Conservation (phyloP, 1,284 basidiomycete species). For the Apiotrichum veenhuisii region DNA sequence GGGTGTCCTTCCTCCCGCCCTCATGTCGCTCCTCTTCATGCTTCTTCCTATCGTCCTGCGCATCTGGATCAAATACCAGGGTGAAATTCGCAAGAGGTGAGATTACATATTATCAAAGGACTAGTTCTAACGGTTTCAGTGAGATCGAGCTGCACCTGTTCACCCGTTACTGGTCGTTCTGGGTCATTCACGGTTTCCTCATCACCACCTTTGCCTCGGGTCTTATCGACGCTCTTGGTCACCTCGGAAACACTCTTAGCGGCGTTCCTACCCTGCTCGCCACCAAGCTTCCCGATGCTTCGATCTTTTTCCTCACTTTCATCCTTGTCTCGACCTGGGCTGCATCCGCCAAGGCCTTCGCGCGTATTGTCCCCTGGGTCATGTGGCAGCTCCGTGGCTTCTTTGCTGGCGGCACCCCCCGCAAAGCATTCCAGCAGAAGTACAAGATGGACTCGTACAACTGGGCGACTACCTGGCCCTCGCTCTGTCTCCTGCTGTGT, state of each 20-base stretch:
- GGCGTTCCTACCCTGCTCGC: slow-evolving; percentile 67
- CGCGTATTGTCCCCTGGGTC: slow-evolving; percentile 69
- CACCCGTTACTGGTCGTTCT: slow-evolving; percentile 88
- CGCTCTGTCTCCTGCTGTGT: slow-evolving; percentile 40
- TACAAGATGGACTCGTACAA: slow-evolving; percentile 38
- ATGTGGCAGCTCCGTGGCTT: slow-evolving; percentile 82
- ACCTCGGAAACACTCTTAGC: slow-evolving; percentile 61
- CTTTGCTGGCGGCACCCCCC: slow-evolving; percentile 84
- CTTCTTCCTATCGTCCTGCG: slow-evolving; percentile 79
- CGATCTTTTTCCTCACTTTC: slow-evolving; percentile 91
- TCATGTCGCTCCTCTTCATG: slow-evolving; percentile 86
- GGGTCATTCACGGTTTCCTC: slow-evolving; percentile 85
- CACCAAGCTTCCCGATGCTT: slow-evolving; percentile 71
- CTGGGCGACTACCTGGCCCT: slow-evolving; percentile 44
- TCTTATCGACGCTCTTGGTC: slow-evolving; percentile 64
- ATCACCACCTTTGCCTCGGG: slow-evolving; percentile 79
- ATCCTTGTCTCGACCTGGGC: slow-evolving; percentile 56
- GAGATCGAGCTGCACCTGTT: slow-evolving; percentile 86
- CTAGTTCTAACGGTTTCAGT: slow-evolving; percentile 28
- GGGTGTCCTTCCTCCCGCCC: slow-evolving; percentile 80
- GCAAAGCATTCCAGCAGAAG: slow-evolving; percentile 51
- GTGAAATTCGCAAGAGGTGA: slow-evolving; percentile 51
- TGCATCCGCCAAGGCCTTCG: slow-evolving; percentile 71
- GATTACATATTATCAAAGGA: too few species aligned
- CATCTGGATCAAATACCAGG: slow-evolving; percentile 42